Conservation (phyloP, 768 basidiomycete species). For the Tephrocybe sp. region DNA sequence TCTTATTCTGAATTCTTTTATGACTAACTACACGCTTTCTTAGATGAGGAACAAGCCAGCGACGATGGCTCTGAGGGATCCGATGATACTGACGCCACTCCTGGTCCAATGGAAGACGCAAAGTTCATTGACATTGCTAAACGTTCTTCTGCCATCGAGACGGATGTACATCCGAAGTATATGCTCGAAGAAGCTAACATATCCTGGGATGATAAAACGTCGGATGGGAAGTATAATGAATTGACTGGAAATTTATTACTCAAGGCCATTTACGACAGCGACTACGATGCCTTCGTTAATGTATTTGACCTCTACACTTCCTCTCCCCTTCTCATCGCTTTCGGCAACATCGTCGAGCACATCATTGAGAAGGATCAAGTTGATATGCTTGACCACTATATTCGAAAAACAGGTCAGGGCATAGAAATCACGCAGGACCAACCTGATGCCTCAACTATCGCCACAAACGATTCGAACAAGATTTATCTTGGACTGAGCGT, state of each 20-base stretch:
- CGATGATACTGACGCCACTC: constrained; percentile 37
- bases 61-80: constrained; percentile 41
- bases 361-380: constrained; percentile 40
- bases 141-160: constrained; percentile 41
- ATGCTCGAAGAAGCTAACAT: constrained; percentile 26
- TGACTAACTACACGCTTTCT: no score
- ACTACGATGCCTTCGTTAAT: constrained; percentile 50
- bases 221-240: constrained; percentile 1
- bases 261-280: constrained; percentile 39
- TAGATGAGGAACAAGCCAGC: neutral
- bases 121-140: constrained; percentile 54
- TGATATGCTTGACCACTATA: constrained; percentile 55
- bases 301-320: constrained; percentile 41
- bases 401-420: constrained; percentile 47
- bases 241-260: constrained; percentile 21
- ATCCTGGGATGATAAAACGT: neutral
- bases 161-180: constrained; percentile 32
- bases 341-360: constrained; percentile 18
- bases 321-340: constrained; percentile 26
- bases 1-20: neutral
- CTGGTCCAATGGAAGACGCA: constrained; percentile 30
- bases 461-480: no score
- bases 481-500: constrained; percentile 61
- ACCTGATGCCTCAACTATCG: constrained; percentile 33
- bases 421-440: constrained; percentile 27